Percentiles rank a stretch among this genome's conserved stretches.
Evolutionary conservation across 208 protist species (phyloP).

Genomic region (Angomonas deanei): DNA sequence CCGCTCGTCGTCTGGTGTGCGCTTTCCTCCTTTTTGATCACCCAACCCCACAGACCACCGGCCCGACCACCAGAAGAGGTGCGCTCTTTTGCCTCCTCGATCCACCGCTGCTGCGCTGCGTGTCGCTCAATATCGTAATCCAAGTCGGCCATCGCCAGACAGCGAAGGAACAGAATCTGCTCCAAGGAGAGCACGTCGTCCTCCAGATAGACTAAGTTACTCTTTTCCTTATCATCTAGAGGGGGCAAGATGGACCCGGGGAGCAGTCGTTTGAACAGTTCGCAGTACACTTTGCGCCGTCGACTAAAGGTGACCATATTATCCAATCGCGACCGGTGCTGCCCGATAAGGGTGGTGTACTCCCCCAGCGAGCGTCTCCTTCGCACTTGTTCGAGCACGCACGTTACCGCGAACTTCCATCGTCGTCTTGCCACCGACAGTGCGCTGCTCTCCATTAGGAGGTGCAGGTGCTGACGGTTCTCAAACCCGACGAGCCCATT

Average conservation of each 20-base stretch:
- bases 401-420: slow-evolving; percentile 27
- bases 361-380: too few species aligned
- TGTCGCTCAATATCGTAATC: slow-evolving; percentile 19
- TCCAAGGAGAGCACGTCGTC: slow-evolving; percentile 45
- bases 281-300: slow-evolving; percentile 52
- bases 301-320: slow-evolving; percentile 46
- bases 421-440: slow-evolving; percentile 4
- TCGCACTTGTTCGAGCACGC: slow-evolving; percentile 23
- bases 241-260: slow-evolving; percentile 49
- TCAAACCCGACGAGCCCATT: slow-evolving; percentile 41
- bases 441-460: slow-evolving; percentile 17
- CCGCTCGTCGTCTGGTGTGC: not conserved
- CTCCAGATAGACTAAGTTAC: slow-evolving; percentile 42
- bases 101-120: not conserved
- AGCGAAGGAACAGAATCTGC: slow-evolving; percentile 75
- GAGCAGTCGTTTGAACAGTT: slow-evolving; percentile 55
- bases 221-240: slow-evolving; percentile 38
- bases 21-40: not conserved
- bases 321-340: slow-evolving; percentile 20
- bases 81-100: not conserved
- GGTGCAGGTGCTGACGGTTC: slow-evolving; percentile 54
- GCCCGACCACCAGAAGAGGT: not conserved
- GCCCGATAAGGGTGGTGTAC: slow-evolving; percentile 9
- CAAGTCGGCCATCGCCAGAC: slow-evolving; percentile 61
- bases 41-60: slow-evolving; percentile 3